Percentiles rank a stretch among this genome's conserved stretches.
phyloP scores from a whole-genome alignment of 2,329 filamentous ascomycete genomes.

The Colletotrichum lini region DNA sequence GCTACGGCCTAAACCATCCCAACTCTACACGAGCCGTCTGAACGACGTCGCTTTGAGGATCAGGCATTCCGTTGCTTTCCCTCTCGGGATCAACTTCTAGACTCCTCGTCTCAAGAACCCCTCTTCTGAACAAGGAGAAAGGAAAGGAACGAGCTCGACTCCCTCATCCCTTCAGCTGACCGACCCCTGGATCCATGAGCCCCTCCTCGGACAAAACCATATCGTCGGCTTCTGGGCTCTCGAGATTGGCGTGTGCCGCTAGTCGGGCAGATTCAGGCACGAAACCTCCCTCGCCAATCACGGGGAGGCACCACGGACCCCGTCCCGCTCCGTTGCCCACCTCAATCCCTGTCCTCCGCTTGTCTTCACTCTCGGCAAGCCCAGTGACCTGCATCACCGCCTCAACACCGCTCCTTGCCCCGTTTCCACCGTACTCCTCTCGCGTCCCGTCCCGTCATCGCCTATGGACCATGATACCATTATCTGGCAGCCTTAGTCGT shows the following conservation, averaged over 20 bases:
- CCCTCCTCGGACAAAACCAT: slow-evolving; percentile 30
- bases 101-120: neutral
- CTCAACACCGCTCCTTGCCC: slow-evolving; percentile 42
- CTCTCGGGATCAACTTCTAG: slow-evolving; percentile 7
- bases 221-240: slow-evolving; percentile 19
- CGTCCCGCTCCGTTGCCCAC: slow-evolving; percentile 17
- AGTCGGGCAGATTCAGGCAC: slow-evolving; percentile 43
- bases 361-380: slow-evolving; percentile 38
- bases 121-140: neutral
- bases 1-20: slow-evolving; percentile 30
- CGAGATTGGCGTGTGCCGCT: slow-evolving; percentile 41
- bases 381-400: slow-evolving; percentile 42
- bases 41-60: slow-evolving; percentile 15
- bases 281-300: slow-evolving; percentile 37
- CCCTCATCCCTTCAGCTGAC: neutral
- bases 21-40: slow-evolving; percentile 25
- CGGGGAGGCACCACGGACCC: slow-evolving; percentile 21
- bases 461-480: slow-evolving; percentile 18
- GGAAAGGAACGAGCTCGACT: slow-evolving; percentile 1
- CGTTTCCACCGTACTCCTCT: slow-evolving; percentile 20
- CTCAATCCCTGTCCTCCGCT: slow-evolving; percentile 31
- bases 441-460: slow-evolving; percentile 38
- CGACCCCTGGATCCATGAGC: neutral
- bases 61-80: slow-evolving; percentile 25
- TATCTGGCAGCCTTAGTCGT: slow-evolving; percentile 22